Percentiles rank a stretch among this genome's conserved stretches.
These are phyloP conservation scores for Podospora appendiculata DNA, from an alignment of 495 filamentous ascomycete species.

Conservation along the genomic window DNA sequence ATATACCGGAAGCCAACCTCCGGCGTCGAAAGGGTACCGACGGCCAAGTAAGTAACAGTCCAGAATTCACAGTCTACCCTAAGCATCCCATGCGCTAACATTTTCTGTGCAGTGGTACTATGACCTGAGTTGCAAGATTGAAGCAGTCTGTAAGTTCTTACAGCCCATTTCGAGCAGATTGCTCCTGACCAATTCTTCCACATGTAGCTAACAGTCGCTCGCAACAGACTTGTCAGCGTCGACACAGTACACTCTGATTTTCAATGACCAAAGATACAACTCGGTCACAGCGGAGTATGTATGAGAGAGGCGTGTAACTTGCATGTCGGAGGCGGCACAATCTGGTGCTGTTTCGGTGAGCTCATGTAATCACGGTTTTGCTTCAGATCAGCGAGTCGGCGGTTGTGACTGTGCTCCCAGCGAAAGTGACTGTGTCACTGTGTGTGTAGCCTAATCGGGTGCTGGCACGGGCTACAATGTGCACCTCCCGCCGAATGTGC, in stretches of 20 bases:
- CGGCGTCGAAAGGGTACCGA: constrained; percentile 14
- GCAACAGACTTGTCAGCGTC: constrained; percentile 21
- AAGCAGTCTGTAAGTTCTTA: constrained; percentile 20
- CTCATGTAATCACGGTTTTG: too few relatives aligned
- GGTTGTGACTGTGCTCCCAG: too few relatives aligned
- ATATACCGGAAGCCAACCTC: constrained; percentile 21
- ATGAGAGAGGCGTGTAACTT: neutral
- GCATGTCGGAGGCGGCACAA: too few relatives aligned
- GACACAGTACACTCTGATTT: constrained; percentile 27
- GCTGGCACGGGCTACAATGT: too few relatives aligned
- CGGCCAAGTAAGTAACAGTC: constrained; percentile 7
- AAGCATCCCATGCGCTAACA: neutral
- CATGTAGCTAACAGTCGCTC: neutral
- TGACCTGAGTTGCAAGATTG: constrained; percentile 18
- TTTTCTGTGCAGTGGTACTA: constrained; percentile 14
- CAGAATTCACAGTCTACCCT: neutral
- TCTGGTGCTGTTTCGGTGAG: too few relatives aligned
- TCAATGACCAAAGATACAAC: constrained; percentile 21
- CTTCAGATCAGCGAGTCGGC: too few relatives aligned
- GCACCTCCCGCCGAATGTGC: too few relatives aligned
- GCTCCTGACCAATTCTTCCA: neutral
- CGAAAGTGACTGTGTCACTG: too few relatives aligned
- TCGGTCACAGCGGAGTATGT: constrained; percentile 28
- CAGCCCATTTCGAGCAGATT: too few relatives aligned
- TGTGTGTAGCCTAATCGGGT: too few relatives aligned